These are phyloP conservation scores for Pyrus betulifolia DNA, from an alignment of 306 rosid genomes.

Conservation along the genomic window DNA sequence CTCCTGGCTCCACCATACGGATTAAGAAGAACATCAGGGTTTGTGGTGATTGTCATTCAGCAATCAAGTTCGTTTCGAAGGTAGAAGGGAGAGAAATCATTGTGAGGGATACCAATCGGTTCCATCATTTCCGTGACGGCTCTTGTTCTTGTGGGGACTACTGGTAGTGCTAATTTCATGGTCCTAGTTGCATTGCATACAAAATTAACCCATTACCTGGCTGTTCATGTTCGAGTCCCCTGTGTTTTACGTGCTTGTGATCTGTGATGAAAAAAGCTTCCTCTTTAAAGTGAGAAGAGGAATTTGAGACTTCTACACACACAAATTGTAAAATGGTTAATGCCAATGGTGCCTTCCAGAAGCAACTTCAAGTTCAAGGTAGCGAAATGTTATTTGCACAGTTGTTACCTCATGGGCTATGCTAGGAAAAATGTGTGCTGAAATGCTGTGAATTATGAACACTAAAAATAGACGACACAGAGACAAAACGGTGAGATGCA, in stretches of 20 bases:
- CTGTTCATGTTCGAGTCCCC: background rate
- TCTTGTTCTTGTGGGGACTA: slow-evolving; percentile 32
- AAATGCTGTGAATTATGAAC: background rate
- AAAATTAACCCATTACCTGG: background rate
- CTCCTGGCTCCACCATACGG: slow-evolving; percentile 25
- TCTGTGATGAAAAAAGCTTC: background rate
- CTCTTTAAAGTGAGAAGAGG: background rate
- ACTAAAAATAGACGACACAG: background rate
- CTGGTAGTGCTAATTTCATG: slow-evolving; percentile 8
- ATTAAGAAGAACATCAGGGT: slow-evolving; percentile 31
- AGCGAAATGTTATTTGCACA: background rate
- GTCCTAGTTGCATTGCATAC: background rate
- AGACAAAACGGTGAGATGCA: background rate
- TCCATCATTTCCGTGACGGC: slow-evolving; percentile 26
- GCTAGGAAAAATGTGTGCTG: background rate
- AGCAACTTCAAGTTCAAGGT: background rate
- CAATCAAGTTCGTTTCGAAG: slow-evolving; percentile 26
- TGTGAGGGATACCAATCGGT: slow-evolving; percentile 28
- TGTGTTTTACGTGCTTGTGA: background rate
- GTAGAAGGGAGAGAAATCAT: slow-evolving; percentile 27
- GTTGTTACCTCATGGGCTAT: background rate
- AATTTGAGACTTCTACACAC: background rate
- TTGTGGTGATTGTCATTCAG: slow-evolving; percentile 31
- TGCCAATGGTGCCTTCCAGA: background rate
- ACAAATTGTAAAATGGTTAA: background rate